These are phyloP conservation scores for Fusarium nelsonii DNA, from an alignment of 2,329 filamentous ascomycete genomes.

Conservation along the genomic window DNA sequence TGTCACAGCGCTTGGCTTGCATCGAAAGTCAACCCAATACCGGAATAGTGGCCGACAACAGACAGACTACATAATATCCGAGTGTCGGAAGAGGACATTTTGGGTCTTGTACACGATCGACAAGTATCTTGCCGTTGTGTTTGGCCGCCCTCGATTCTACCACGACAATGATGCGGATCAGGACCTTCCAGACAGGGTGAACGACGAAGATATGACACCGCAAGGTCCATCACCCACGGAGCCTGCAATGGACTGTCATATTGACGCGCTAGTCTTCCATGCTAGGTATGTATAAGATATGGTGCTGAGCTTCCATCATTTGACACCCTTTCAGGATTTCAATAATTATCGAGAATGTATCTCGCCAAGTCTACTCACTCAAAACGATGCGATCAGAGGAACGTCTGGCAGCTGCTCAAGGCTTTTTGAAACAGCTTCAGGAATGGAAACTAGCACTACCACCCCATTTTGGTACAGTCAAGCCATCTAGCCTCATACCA, in stretches of 20 bases:
- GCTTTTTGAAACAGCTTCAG: constrained; percentile 55
- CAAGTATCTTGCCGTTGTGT: constrained; percentile 72
- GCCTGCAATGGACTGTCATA: constrained; percentile 58
- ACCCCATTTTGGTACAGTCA: constrained; percentile 58
- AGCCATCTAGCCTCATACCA: constrained; percentile 60
- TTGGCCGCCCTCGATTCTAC: constrained; percentile 70
- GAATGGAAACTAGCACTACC: constrained; percentile 58
- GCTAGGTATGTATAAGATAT: constrained; percentile 48
- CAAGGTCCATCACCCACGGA: constrained; percentile 52
- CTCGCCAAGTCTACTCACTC: constrained; percentile 57
- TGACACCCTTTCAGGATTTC: constrained; percentile 46
- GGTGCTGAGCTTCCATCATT: rapidly evolving
- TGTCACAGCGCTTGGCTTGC: constrained; percentile 58
- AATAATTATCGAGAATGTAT: constrained; percentile 56
- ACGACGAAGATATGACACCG: constrained; percentile 68
- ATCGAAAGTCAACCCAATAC: constrained; percentile 44
- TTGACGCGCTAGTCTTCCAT: constrained; percentile 61
- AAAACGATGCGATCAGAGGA: constrained; percentile 53
- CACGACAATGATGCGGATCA: constrained; percentile 75
- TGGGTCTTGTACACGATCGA: constrained; percentile 74
- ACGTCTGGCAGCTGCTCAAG: constrained; percentile 54
- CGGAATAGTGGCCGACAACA: constrained; percentile 29
- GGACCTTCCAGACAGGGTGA: constrained; percentile 65
- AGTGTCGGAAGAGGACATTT: constrained; percentile 69
- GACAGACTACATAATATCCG: constrained; percentile 59